phyloP scores from a whole-genome alignment of 495 filamentous ascomycete species.

The Neurospora sp. region DNA sequence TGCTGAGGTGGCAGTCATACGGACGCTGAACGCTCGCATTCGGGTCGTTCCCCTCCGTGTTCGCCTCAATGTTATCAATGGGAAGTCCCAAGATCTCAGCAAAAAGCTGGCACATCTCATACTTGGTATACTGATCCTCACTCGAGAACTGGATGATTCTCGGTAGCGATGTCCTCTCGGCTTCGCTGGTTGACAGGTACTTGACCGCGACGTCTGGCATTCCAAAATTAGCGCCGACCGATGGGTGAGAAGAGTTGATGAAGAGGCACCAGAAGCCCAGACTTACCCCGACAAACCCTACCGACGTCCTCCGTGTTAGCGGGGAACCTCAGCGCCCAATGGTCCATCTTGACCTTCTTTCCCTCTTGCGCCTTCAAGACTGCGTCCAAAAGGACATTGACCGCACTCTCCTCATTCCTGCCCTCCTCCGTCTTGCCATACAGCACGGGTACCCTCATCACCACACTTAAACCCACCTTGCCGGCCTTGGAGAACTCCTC shows the following conservation, averaged over 20 bases:
- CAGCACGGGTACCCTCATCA: conserved; percentile 79
- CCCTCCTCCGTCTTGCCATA: conserved; percentile 54
- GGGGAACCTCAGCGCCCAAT: conserved; percentile 79
- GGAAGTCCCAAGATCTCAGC: conserved; percentile 72
- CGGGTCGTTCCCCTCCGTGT: conserved; percentile 67
- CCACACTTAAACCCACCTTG: conserved; percentile 47
- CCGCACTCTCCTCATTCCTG: conserved; percentile 62
- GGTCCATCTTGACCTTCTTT: conserved; percentile 67
- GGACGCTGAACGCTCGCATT: conserved; percentile 67
- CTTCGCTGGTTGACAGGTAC: conserved; percentile 40
- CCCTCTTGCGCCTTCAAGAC: conserved; percentile 57
- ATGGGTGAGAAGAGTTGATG: not conserved
- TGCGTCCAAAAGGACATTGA: conserved; percentile 69
- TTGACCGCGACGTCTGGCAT: conserved; percentile 50
- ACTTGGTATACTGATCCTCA: conserved; percentile 84
- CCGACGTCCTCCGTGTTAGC: conserved; percentile 82
- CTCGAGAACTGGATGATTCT: conserved; percentile 77
- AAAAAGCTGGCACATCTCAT: conserved; percentile 75
- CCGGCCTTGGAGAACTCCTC: conserved; percentile 43
- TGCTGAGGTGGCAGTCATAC: conserved; percentile 85
- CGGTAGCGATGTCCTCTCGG: conserved; percentile 43
- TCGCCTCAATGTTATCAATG: conserved; percentile 58
- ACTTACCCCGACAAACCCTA: conserved; percentile 54
- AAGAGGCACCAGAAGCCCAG: not conserved
- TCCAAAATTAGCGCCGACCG: not conserved